phyloP scores from a whole-genome alignment of 2,329 filamentous ascomycete genomes.

The Cordyceps cateniannulata region DNA sequence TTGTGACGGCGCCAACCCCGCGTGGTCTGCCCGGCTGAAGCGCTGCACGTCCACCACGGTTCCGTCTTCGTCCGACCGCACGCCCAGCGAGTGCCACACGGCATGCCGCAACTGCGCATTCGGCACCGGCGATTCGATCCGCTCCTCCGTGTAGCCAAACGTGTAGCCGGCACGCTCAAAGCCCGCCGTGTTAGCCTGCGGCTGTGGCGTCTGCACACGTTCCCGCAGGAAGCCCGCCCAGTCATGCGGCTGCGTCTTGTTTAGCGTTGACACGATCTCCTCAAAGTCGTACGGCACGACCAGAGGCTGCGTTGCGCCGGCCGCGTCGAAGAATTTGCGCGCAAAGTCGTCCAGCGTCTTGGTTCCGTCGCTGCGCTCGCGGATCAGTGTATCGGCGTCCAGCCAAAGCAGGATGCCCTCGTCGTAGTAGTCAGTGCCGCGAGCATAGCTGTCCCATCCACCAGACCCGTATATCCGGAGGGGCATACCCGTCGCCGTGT shows the following conservation, averaged over 20 bases:
- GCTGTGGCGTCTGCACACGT: background rate
- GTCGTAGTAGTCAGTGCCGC: no score
- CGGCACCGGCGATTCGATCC: background rate
- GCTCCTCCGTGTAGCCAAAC: background rate
- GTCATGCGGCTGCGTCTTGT: no score
- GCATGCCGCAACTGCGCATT: background rate
- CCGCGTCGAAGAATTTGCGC: background rate
- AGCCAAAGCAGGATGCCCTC: no score
- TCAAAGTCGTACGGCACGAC: no score
- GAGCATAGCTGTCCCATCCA: slow-evolving; percentile 5
- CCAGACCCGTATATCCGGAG: background rate
- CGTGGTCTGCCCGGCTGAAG: no score
- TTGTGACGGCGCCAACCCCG: no score
- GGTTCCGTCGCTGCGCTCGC: background rate
- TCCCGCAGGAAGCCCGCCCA: no score
- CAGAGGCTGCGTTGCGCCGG: background rate
- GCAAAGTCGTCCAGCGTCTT: slow-evolving; percentile 10
- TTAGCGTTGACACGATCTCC: no score
- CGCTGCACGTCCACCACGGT: no score
- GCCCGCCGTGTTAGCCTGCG: slow-evolving; percentile 8
- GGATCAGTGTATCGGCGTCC: no score
- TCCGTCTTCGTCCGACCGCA: no score
- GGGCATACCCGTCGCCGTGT: slow-evolving; percentile 11
- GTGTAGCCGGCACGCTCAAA: slow-evolving; percentile 12
- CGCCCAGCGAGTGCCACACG: no score